phyloP scores from a whole-genome alignment of 2,329 filamentous ascomycete genomes.

The Cercospora citrullina region DNA sequence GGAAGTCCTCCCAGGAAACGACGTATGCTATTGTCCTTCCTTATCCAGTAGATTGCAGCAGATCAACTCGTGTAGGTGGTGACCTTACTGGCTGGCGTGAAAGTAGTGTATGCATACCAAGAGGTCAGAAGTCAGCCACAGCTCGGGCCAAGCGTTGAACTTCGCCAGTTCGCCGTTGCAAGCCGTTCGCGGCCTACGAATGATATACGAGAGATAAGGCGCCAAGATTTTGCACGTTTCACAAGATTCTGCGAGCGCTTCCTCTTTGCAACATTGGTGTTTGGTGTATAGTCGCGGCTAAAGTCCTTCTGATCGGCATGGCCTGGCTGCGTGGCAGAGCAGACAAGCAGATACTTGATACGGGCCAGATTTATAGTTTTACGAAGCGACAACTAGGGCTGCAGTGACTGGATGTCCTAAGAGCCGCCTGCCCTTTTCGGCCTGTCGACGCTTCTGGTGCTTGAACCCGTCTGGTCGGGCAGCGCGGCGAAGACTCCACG shows the following conservation, averaged over 20 bases:
- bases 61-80: neutral
- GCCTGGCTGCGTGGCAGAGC: neutral
- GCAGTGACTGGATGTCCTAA: neutral
- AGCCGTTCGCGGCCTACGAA: constrained; percentile 4
- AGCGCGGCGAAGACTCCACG: constrained; percentile 3
- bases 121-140: neutral
- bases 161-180: constrained; percentile 4
- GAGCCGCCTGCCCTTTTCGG: constrained; percentile 3
- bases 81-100: neutral
- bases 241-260: neutral
- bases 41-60: constrained; percentile 4
- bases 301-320: neutral
- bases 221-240: neutral
- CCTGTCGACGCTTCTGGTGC: neutral
- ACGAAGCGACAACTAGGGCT: neutral
- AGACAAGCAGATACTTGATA: neutral
- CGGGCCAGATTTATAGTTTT: neutral
- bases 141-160: constrained; percentile 1
- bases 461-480: neutral
- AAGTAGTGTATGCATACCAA: constrained; percentile 6
- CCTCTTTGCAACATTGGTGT: neutral
- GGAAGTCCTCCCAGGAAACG: neutral
- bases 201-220: constrained; percentile 1
- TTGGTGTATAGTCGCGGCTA: neutral
- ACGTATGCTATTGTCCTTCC: constrained; percentile 1